These are phyloP conservation scores for Nicotiana noctiflora DNA, from an alignment of 257 asterid species.

Conservation along the genomic window DNA sequence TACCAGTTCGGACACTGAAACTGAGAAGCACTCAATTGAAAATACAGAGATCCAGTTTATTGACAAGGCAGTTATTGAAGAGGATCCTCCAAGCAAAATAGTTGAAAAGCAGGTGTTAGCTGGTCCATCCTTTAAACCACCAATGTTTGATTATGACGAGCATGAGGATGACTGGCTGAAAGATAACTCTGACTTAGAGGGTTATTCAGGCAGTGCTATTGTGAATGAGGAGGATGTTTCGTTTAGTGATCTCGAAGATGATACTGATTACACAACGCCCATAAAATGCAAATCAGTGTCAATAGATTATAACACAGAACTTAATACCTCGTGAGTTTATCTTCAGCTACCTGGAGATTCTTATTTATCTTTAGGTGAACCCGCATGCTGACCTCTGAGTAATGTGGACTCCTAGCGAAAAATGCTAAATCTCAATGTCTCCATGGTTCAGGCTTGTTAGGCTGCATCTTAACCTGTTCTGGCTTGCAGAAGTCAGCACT, in stretches of 20 bases:
- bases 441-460: background rate
- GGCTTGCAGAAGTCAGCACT: background rate
- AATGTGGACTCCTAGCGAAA: background rate
- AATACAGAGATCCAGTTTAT: constrained; percentile 42
- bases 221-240: constrained; percentile 84
- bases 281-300: constrained; percentile 20
- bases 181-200: constrained; percentile 67
- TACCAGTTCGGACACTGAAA: constrained; percentile 29
- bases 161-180: constrained; percentile 84
- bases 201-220: constrained; percentile 32
- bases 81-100: constrained; percentile 35
- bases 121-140: constrained; percentile 33
- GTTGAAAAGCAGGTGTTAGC: constrained; percentile 41
- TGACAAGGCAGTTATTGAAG: constrained; percentile 60
- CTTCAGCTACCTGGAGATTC: background rate
- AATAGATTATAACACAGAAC: background rate
- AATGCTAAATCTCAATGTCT: background rate
- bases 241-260: constrained; percentile 96
- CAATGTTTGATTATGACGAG: constrained; percentile 32
- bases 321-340: background rate
- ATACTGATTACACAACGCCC: constrained; percentile 53
- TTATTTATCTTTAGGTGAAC: background rate
- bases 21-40: constrained; percentile 42
- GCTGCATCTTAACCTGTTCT: background rate
- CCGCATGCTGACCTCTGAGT: background rate